These are phyloP conservation scores for Yarrowia sp. DNA, from an alignment of 805 yeast species.

Conservation along the genomic window DNA sequence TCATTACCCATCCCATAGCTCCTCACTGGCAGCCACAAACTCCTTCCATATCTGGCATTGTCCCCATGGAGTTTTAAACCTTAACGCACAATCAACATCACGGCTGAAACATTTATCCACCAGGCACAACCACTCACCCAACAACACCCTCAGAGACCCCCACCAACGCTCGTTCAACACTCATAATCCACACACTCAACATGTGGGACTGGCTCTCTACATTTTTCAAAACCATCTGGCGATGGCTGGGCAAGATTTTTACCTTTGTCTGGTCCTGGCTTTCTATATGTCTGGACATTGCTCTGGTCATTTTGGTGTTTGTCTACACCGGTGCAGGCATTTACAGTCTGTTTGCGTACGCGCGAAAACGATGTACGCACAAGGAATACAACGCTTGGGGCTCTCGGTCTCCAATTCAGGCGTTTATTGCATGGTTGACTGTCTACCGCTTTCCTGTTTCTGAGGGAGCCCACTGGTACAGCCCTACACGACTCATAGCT, in stretches of 20 bases:
- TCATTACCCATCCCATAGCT: too few relatives aligned
- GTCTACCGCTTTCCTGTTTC: neutral
- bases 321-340: conserved; percentile 2
- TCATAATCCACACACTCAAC: conserved; percentile 15
- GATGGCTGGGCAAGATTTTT: neutral
- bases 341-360: neutral
- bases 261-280: conserved; percentile 15
- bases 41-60: too few relatives aligned
- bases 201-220: conserved; percentile 20
- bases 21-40: too few relatives aligned
- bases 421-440: conserved; percentile 9
- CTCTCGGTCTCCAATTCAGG: conserved; percentile 5
- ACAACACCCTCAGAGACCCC: neutral
- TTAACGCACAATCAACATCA: neutral
- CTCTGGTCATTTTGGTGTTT: neutral
- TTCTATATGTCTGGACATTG: conserved; percentile 1
- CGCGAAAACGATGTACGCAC: neutral
- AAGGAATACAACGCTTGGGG: conserved; percentile 19
- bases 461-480: neutral
- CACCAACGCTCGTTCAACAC: conserved; percentile 11
- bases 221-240: conserved; percentile 5
- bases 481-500: neutral
- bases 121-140: neutral
- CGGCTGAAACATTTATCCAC: conserved; percentile 9
- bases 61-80: too few relatives aligned